Evolutionary conservation across 2,329 filamentous ascomycete species (phyloP), one percentile per base, ranked within the genome.

Genomic region (Epichloe glyceriae): DNA sequence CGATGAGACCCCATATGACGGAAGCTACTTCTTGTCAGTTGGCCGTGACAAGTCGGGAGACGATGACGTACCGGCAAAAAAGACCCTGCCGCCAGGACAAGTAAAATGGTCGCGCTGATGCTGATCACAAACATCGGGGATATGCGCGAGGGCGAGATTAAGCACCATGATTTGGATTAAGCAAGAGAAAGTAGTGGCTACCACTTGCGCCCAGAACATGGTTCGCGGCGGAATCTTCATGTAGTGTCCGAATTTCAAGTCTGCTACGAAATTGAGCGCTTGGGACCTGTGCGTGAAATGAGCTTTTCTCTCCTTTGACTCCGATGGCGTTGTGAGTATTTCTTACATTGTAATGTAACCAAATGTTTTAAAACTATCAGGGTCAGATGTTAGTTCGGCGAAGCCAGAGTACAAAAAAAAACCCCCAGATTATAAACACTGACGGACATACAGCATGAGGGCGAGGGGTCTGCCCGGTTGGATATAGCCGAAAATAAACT

Each of bases 401-500:
- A 26, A 40, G 4, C 20, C 30, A 2, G 8, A 6, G 38, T n/a
- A 2, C 1, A 2, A 45, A 20, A 22, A 35, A 15, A 15, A 11
- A 1, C 4, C 0, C 22, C 26, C 26, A 11, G 26, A 8, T 10
- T 8, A 10, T 11, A 11, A 39, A n/a, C 6, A 39, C 1, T 4
- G 0, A 39, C 3, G 2, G 2, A 60, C 70, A 56, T 61, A 85
- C 69, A 88, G 73, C 84, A 89, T 88, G 54, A 88, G 76, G 0
- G 82, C 85, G 50, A 88, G 68, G 0, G 85, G 85, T 5, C 77
- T 70, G 2, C 85, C 85, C 0, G 84, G 84, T 55, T 86, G 82
- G 58, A 88, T 85, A 59, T 88, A 88, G 1, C 85, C 85, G 52
- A 81, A 80, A 4, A 89, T 69, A 55, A 88, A 86, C 66, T 87